A percentile compares a stretch with the other conserved stretches of the same genome.
Conservation (phyloP, 192 early-diverging fungal genomes). For the Chytriomyces confervae region DNA sequence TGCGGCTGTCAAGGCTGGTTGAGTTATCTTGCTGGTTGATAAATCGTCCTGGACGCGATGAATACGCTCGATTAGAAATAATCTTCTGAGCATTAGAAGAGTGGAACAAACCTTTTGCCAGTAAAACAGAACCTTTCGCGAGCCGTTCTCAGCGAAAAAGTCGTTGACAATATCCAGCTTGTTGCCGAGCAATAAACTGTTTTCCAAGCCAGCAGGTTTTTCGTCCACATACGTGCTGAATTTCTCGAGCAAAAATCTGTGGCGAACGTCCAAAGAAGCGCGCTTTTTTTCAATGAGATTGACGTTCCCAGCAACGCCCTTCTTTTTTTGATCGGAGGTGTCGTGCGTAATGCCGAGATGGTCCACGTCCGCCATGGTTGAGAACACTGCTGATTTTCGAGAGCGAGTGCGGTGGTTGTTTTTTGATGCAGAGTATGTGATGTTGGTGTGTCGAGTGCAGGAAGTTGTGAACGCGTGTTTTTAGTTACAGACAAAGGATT, state of each 20-base stretch:
- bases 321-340: conserved; percentile 36
- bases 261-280: conserved; percentile 59
- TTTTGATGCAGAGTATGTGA: too few species aligned
- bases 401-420: too few species aligned
- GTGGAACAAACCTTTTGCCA: conserved; percentile 58
- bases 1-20: not conserved
- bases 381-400: too few species aligned
- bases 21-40: not conserved
- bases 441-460: too few species aligned
- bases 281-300: conserved; percentile 62
- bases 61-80: conserved; percentile 6
- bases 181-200: conserved; percentile 57
- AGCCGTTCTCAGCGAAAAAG: conserved; percentile 66
- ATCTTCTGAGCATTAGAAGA: conserved; percentile 2
- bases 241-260: conserved; percentile 65
- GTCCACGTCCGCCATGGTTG: conserved; percentile 25
- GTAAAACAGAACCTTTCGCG: conserved; percentile 60
- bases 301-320: conserved; percentile 22
- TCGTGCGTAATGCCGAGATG: not conserved
- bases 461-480: too few species aligned
- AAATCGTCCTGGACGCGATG: conserved; percentile 24
- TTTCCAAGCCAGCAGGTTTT: conserved; percentile 62
- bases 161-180: conserved; percentile 67
- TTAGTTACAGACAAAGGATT: too few species aligned
- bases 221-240: conserved; percentile 62